These are phyloP conservation scores for Flaveria bidentis DNA, from an alignment of 129 eudicot species.

Conservation along the genomic window DNA sequence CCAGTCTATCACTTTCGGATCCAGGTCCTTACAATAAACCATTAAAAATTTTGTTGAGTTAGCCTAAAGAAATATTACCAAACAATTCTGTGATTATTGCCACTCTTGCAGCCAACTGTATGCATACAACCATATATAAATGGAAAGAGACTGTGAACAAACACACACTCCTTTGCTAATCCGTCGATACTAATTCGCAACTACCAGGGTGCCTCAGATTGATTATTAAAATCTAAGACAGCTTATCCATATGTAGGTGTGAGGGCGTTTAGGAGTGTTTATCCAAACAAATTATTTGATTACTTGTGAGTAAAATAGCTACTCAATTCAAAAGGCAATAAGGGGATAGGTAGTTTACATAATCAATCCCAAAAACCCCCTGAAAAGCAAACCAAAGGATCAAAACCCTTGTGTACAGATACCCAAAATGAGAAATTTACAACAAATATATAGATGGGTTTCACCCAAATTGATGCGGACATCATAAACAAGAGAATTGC, in stretches of 20 bases:
- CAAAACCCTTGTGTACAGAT: no score
- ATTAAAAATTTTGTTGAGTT: no score
- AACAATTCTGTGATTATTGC: not conserved
- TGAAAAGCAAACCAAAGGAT: not conserved
- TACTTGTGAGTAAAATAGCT: not conserved
- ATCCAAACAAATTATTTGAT: not conserved
- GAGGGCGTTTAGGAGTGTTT: not conserved
- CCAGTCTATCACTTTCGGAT: no score
- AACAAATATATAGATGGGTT: no score
- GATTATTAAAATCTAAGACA: not conserved
- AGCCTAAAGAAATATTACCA: no score
- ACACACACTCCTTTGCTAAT: not conserved
- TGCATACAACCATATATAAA: not conserved
- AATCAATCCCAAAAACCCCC: not conserved
- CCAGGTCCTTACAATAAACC: not conserved
- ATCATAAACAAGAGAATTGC: no score
- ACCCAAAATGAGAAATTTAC: no score
- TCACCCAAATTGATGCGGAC: no score
- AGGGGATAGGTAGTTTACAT: not conserved
- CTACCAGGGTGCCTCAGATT: not conserved
- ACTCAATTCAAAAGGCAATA: not conserved
- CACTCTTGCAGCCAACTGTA: not conserved
- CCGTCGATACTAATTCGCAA: not conserved
- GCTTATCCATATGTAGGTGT: not conserved
- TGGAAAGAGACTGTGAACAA: not conserved